These are phyloP conservation scores for Patellaria atrata DNA, from an alignment of 495 filamentous ascomycete genomes.

Conservation along the genomic window DNA sequence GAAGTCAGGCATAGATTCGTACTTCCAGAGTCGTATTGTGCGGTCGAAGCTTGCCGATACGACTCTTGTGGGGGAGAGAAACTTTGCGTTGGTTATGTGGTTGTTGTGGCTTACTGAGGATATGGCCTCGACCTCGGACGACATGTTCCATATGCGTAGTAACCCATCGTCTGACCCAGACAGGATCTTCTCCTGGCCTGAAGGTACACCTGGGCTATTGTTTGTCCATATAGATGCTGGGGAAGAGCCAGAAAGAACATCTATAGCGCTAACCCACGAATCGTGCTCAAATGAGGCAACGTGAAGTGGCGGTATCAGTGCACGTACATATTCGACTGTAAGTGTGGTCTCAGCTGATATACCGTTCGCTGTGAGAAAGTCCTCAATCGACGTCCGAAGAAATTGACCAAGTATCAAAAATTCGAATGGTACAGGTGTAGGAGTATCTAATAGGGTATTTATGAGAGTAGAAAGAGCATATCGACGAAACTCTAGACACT, in stretches of 20 bases:
- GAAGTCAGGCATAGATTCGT: no score
- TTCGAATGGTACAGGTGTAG: constrained; percentile 78
- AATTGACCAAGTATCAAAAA: constrained; percentile 89
- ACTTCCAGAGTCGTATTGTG: constrained; percentile 77
- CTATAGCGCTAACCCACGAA: constrained; percentile 91
- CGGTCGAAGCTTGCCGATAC: constrained; percentile 72
- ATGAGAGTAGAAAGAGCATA: constrained; percentile 86
- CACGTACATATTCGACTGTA: constrained; percentile 83
- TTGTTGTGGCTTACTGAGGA: constrained; percentile 48
- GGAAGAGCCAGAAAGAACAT: constrained; percentile 58
- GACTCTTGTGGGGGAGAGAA: constrained; percentile 58
- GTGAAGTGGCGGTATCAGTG: constrained; percentile 72
- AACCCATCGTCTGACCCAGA: constrained; percentile 83
- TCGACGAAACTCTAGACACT: constrained; percentile 59
- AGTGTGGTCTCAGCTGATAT: constrained; percentile 76
- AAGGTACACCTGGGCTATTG: constrained; percentile 26
- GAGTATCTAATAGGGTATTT: constrained; percentile 72
- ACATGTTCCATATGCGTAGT: constrained; percentile 76
- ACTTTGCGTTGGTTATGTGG: constrained; percentile 60
- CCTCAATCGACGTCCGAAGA: constrained; percentile 73
- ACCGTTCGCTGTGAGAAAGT: constrained; percentile 73
- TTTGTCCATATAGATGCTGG: constrained; percentile 41
- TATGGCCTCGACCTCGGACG: constrained; percentile 59
- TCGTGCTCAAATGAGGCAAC: constrained; percentile 86
- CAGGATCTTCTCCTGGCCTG: constrained; percentile 57